Base-by-base conservation (phyloP, 371 early-diverging fungal genomes). In the Capniomyces stellatus region DNA sequence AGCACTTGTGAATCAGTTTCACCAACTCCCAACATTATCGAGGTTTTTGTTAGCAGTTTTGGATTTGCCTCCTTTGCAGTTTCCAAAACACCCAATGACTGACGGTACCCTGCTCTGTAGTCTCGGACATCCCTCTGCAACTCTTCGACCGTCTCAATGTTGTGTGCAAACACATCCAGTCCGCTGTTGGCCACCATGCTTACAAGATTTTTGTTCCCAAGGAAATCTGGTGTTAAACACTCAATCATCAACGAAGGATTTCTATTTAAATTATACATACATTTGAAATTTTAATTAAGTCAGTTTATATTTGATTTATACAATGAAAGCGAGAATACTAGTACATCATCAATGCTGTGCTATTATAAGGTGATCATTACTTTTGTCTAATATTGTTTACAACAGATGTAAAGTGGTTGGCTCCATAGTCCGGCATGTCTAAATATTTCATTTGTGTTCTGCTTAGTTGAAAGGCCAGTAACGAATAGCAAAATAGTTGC, bases 101-200 rank as follows among this genome's bases (percentile, higher is more conserved):
- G 96, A 54, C 80, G 75, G 77, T 89, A 97, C 54, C 73, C 79
- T 29, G 98, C 98, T 22, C 95, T 82, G 49, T 89, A 79, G 70
- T 97, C 98, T 56, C 98, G 87, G 19, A 95, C 95, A 64, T 73
- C 79, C 18, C 85, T 76, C 46, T 92, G 88, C 51, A 96, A 72
- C 10, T 75, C 79, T 64, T 93, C 92, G 4, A 95, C 96, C 1
- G 98, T 96, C 62, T 97, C 98, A 51, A 97, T 82, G 59, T 97
- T 97, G 74, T 97, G 98, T 12, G 98, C 98, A 70, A 89, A 97
- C 3, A 97, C 98, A 67, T 97, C 93, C 62, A 95, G 64, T 19
- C 95, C 95, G 18, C 90, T 89, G 19, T 55, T 60, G 0, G 93
- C 93, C 2, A 97, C 92, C 2, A 66, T 75, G 25, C 77, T 80